phyloP scores from a whole-genome alignment of 2,329 filamentous ascomycete species.

The Ascochyta viciae-villosae region DNA sequence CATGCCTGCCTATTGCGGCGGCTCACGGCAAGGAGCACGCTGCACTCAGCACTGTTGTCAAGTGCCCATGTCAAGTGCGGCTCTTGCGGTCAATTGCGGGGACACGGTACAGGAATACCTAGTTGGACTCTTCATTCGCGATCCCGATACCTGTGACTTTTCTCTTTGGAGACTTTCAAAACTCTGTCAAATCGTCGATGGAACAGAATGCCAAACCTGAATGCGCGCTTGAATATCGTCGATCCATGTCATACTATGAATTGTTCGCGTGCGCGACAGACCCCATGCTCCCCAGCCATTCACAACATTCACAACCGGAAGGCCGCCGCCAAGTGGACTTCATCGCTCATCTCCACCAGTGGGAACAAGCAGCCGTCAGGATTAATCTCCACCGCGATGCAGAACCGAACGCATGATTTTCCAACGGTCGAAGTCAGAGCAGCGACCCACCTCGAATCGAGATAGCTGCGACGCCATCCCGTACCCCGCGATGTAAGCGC shows the following conservation, averaged over 20 bases:
- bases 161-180: neutral
- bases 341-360: conserved; percentile 21
- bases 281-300: conserved; percentile 14
- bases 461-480: conserved; percentile 23
- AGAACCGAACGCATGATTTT: conserved; percentile 27
- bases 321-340: conserved; percentile 23
- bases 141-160: neutral
- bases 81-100: conserved; percentile 12
- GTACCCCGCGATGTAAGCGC: conserved; percentile 30
- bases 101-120: neutral
- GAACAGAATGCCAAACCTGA: neutral
- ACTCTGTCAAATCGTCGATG: neutral
- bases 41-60: neutral
- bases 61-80: conserved; percentile 6
- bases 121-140: neutral
- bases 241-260: conserved; percentile 14
- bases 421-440: conserved; percentile 26
- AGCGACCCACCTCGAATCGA: conserved; percentile 33
- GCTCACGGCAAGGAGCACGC: conserved; percentile 12
- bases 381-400: conserved; percentile 29
- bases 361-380: conserved; percentile 19
- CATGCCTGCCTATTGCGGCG: conserved; percentile 12
- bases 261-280: conserved; percentile 13
- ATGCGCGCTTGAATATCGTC: conserved; percentile 6
- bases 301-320: conserved; percentile 19